Conservation (phyloP, 176 grass and related monocot genomes). For the Ensete glaucum region DNA sequence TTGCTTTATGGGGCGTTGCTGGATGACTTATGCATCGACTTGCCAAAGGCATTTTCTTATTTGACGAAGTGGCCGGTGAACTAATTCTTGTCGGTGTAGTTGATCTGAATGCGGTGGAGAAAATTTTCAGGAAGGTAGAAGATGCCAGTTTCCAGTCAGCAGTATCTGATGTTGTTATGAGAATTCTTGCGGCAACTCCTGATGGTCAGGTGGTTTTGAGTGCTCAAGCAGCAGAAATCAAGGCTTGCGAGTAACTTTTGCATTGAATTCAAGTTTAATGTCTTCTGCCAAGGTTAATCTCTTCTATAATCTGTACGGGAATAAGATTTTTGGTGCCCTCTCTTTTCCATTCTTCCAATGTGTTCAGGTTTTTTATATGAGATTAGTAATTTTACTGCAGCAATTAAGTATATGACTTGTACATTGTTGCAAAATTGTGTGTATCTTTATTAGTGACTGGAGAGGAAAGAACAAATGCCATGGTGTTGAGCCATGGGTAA, state of each 20-base stretch:
- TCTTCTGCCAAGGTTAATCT: not conserved
- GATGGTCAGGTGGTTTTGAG: slow-evolving; percentile 57
- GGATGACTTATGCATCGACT: slow-evolving; percentile 82
- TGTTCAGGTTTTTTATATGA: too few relatives aligned
- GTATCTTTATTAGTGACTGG: too few relatives aligned
- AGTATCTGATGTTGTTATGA: slow-evolving; percentile 32
- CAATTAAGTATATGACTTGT: too few relatives aligned
- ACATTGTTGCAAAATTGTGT: too few relatives aligned
- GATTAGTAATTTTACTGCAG: too few relatives aligned
- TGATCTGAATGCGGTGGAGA: slow-evolving; percentile 55
- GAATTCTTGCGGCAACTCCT: slow-evolving; percentile 40
- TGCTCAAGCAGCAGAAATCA: slow-evolving; percentile 34
- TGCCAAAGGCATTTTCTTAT: slow-evolving; percentile 69
- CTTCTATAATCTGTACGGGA: not conserved
- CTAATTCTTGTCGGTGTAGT: slow-evolving; percentile 41
- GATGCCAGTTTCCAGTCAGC: slow-evolving; percentile 35
- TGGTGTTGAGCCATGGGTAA: too few relatives aligned
- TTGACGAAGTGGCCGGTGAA: slow-evolving; percentile 61
- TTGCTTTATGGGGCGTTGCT: slow-evolving; percentile 57
- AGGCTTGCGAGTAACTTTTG: slow-evolving; percentile 44
- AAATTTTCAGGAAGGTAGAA: slow-evolving; percentile 61
- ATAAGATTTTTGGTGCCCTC: too few relatives aligned
- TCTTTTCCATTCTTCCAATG: too few relatives aligned
- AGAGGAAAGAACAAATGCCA: too few relatives aligned
- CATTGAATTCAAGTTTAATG: slow-evolving; percentile 2